A percentile compares a stretch with the other conserved stretches of the same genome.
These are phyloP conservation scores for Taiozyma onychis DNA, from an alignment of 1,139 yeast genomes.

Conservation along the genomic window DNA sequence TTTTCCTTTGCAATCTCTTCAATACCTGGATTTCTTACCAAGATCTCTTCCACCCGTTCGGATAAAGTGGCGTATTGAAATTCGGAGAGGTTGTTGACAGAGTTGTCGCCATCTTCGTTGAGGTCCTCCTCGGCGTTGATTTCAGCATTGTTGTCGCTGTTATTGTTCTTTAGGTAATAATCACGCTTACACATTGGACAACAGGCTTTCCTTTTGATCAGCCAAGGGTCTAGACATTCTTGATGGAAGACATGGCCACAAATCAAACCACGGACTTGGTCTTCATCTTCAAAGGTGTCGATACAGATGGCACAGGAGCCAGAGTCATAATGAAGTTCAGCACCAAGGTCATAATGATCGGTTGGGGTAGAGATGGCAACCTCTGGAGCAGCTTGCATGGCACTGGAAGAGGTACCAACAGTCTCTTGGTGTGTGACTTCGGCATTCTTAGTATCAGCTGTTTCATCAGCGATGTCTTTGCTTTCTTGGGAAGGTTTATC, in stretches of 20 bases:
- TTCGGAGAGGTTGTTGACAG: conserved; percentile 15
- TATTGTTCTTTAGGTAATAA: conserved; percentile 40
- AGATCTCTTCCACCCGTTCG: conserved; percentile 23
- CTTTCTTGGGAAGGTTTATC: not conserved
- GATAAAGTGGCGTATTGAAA: conserved; percentile 20
- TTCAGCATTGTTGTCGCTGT: conserved; percentile 21
- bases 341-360: conserved; percentile 21
- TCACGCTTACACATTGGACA: conserved; percentile 86
- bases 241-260: conserved; percentile 87
- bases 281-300: conserved; percentile 58
- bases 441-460: not conserved
- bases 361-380: conserved; percentile 6
- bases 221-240: conserved; percentile 80
- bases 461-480: not conserved
- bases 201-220: conserved; percentile 67
- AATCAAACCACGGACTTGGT: conserved; percentile 61
- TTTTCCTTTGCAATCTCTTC: conserved; percentile 39
- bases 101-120: conserved; percentile 10
- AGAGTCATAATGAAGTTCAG: conserved; percentile 50
- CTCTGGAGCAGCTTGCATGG: not conserved
- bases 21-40: conserved; percentile 28
- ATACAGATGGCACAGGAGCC: conserved; percentile 83
- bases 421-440: not conserved
- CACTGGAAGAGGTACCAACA: not conserved
- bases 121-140: conserved; percentile 10